Percentiles rank a stretch among this genome's conserved stretches.
These are phyloP conservation scores for Mycena rebaudengoi DNA, from an alignment of 768 basidiomycete genomes.

Conservation along the genomic window DNA sequence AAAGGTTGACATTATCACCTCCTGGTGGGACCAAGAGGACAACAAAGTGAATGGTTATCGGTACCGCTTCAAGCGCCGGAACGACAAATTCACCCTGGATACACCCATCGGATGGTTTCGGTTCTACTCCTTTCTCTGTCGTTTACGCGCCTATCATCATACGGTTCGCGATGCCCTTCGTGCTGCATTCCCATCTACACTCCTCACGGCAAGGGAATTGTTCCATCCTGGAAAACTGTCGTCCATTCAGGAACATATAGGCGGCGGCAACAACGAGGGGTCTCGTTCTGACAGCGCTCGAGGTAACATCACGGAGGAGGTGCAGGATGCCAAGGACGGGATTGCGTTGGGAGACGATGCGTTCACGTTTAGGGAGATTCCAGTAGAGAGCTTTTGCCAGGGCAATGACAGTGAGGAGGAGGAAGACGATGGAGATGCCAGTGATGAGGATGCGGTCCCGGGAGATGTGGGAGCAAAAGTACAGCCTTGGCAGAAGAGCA, in stretches of 20 bases:
- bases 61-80: not conserved
- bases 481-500: not conserved
- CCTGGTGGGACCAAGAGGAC: conserved; percentile 7
- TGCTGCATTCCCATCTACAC: not conserved
- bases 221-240: not conserved
- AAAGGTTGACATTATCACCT: not conserved
- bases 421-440: not conserved
- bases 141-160: not conserved
- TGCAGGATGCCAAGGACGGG: not conserved
- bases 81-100: not conserved
- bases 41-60: not conserved
- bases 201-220: not conserved
- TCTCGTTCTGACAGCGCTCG: not conserved
- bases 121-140: conserved; percentile 4
- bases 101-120: conserved; percentile 3
- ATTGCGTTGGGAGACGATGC: not conserved
- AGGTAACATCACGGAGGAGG: not conserved
- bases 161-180: not conserved
- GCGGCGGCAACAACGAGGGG: not conserved
- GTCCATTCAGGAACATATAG: not conserved
- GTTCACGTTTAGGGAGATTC: not conserved
- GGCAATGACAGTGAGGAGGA: not conserved
- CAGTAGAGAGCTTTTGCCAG: not conserved
- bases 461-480: not conserved
- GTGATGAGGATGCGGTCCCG: not conserved